Evolutionary conservation across 352 stramenopile species (phyloP).

Genomic region (Phytopythium ostracodes): DNA sequence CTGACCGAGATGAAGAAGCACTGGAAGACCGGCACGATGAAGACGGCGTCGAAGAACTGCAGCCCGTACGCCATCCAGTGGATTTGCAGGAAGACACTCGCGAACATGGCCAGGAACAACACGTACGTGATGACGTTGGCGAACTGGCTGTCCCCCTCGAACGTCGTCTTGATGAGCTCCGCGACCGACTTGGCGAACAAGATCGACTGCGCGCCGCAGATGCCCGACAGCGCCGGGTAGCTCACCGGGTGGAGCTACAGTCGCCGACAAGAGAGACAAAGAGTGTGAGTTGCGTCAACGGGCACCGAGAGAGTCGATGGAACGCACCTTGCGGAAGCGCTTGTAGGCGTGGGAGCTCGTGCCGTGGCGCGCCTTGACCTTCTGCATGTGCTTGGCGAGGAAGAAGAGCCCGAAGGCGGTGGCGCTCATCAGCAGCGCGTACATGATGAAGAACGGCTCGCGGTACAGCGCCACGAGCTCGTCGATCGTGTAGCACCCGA

Average conservation of each 20-base stretch:
- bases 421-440: conserved; percentile 48
- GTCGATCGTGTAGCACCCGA: conserved; percentile 69
- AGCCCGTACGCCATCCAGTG: conserved; percentile 84
- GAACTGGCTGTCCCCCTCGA: conserved; percentile 71
- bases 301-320: not conserved
- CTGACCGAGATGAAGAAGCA: conserved; percentile 91
- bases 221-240: conserved; percentile 66
- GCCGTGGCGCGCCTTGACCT: conserved; percentile 31
- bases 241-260: conserved; percentile 53
- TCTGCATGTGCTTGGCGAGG: conserved; percentile 43
- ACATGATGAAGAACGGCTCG: conserved; percentile 60
- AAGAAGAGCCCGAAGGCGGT: conserved; percentile 32
- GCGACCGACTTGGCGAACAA: conserved; percentile 81
- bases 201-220: conserved; percentile 78
- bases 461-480: conserved; percentile 67
- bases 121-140: conserved; percentile 66
- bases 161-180: conserved; percentile 81
- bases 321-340: conserved; percentile 32
- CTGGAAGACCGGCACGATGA: conserved; percentile 83
- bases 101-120: conserved; percentile 77
- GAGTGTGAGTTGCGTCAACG: not conserved
- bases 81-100: conserved; percentile 85
- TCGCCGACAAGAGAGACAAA: not conserved
- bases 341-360: conserved; percentile 46
- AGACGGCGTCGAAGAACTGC: conserved; percentile 81